phyloP scores from a whole-genome alignment of 2,329 filamentous ascomycete genomes.

The Emmonsiellopsis sp. region DNA sequence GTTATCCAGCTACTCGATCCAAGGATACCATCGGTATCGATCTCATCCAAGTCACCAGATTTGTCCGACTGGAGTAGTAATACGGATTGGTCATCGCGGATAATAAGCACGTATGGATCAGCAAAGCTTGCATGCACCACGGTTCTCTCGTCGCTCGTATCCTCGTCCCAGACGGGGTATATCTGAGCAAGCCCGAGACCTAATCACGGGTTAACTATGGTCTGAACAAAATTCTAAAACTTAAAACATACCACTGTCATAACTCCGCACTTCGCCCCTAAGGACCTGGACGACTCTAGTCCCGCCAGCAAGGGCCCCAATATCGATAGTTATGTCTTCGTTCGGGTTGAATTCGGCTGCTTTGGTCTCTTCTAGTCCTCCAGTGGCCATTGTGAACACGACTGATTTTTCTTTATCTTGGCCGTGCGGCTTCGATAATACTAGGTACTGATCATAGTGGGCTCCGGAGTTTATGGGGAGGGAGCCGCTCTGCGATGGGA shows the following conservation, averaged over 20 bases:
- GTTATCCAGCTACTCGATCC: constrained; percentile 67
- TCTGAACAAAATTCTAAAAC: not conserved
- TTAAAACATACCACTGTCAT: constrained; percentile 65
- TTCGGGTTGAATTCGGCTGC: constrained; percentile 88
- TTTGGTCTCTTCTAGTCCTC: constrained; percentile 63
- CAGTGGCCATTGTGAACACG: constrained; percentile 65
- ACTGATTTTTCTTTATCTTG: constrained; percentile 66
- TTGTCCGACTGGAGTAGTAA: constrained; percentile 71
- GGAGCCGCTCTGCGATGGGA: constrained; percentile 10
- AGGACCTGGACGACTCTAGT: constrained; percentile 81
- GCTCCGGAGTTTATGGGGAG: not conserved
- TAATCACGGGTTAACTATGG: constrained; percentile 25
- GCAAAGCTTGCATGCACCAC: constrained; percentile 74
- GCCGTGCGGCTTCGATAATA: constrained; percentile 62
- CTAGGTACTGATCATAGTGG: constrained; percentile 65
- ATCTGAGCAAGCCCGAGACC: constrained; percentile 86
- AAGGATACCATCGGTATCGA: constrained; percentile 54
- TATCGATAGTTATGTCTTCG: constrained; percentile 76
- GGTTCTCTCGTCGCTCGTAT: constrained; percentile 65
- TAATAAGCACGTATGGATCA: constrained; percentile 75
- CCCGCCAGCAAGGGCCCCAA: constrained; percentile 71
- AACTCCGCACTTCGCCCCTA: constrained; percentile 77
- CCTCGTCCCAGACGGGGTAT: constrained; percentile 84
- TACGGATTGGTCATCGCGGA: constrained; percentile 75
- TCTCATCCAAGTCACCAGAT: constrained; percentile 75